Conservation (phyloP, 2,329 filamentous ascomycete genomes). For the Nakataea oryzae region DNA sequence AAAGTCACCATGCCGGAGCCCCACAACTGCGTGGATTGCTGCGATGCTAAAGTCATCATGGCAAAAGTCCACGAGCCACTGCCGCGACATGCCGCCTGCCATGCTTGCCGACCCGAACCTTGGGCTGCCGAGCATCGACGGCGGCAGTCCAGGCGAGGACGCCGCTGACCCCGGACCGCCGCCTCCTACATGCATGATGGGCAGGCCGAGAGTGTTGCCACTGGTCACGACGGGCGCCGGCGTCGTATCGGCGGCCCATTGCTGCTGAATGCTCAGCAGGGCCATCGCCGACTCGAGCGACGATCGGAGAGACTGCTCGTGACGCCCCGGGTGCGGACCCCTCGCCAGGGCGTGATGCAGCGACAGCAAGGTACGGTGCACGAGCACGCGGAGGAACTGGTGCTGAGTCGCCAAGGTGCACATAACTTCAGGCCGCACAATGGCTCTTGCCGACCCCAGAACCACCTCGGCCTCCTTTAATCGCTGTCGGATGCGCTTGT, state of each 20-base stretch:
- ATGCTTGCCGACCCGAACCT: neutral
- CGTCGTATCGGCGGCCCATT: slow-evolving; percentile 4
- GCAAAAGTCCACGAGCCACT: slow-evolving; percentile 14
- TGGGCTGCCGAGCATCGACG: slow-evolving; percentile 16
- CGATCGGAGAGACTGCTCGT: slow-evolving; percentile 6
- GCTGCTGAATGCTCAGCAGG: slow-evolving; percentile 12
- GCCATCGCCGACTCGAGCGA: slow-evolving; percentile 10
- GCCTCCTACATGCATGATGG: slow-evolving; percentile 13
- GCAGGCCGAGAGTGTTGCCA: neutral
- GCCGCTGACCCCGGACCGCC: slow-evolving; percentile 1
- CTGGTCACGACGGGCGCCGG: slow-evolving; percentile 1
- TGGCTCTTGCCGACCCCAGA: slow-evolving; percentile 1
- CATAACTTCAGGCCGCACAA: neutral
- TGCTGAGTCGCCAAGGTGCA: slow-evolving; percentile 6
- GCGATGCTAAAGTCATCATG: slow-evolving; percentile 15
- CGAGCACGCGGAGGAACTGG: slow-evolving; percentile 12
- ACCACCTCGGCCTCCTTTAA: slow-evolving; percentile 8
- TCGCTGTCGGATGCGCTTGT: slow-evolving; percentile 14
- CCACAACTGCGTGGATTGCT: slow-evolving; percentile 11
- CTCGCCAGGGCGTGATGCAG: slow-evolving; percentile 12
- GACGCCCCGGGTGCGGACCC: neutral
- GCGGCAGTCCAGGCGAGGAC: slow-evolving; percentile 7
- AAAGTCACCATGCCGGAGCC: slow-evolving; percentile 8
- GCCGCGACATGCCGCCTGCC: neutral
- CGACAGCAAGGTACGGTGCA: slow-evolving; percentile 12